Conservation (phyloP, 805 yeast species). For the Candida golubevii region DNA sequence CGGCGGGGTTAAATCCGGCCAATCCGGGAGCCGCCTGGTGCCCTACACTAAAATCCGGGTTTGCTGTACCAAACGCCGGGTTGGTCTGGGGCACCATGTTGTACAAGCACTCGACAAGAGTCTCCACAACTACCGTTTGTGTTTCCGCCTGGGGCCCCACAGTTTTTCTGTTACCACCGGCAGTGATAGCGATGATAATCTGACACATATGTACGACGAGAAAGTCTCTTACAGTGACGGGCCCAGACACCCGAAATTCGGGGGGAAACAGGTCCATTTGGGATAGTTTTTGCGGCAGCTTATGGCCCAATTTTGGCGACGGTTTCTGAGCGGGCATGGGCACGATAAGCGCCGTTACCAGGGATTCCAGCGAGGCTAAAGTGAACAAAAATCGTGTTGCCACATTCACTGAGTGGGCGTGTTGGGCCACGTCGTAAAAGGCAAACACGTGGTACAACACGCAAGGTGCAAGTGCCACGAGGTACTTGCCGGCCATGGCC, state of each 20-base stretch:
- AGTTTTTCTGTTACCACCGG: slow-evolving; percentile 15
- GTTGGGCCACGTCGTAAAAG: slow-evolving; percentile 36
- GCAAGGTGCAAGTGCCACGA: slow-evolving; percentile 50
- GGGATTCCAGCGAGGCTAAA: slow-evolving; percentile 38
- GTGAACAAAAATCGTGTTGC: slow-evolving; percentile 50
- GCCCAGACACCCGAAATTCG: slow-evolving; percentile 43
- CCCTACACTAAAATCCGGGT: background rate
- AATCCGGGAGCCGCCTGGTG: slow-evolving; percentile 17
- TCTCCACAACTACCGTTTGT: slow-evolving; percentile 35
- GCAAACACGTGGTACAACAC: slow-evolving; percentile 55
- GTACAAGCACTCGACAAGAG: slow-evolving; percentile 56
- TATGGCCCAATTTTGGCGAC: slow-evolving; percentile 3
- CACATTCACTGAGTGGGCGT: slow-evolving; percentile 44
- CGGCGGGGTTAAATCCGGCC: slow-evolving; percentile 31
- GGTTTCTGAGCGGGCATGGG: slow-evolving; percentile 33
- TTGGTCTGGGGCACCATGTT: slow-evolving; percentile 47
- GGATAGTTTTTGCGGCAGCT: slow-evolving; percentile 11
- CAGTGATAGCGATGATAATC: slow-evolving; percentile 21
- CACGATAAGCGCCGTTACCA: slow-evolving; percentile 39
- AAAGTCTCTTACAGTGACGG: slow-evolving; percentile 60
- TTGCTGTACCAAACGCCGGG: slow-evolving; percentile 13
- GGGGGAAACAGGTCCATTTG: slow-evolving; percentile 49
- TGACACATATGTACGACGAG: slow-evolving; percentile 48
- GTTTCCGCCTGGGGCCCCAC: slow-evolving; percentile 20
- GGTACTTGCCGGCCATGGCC: slow-evolving; percentile 34